Evolutionary conservation across 768 basidiomycete species (phyloP).

Genomic region (Suillus hirtellus): DNA sequence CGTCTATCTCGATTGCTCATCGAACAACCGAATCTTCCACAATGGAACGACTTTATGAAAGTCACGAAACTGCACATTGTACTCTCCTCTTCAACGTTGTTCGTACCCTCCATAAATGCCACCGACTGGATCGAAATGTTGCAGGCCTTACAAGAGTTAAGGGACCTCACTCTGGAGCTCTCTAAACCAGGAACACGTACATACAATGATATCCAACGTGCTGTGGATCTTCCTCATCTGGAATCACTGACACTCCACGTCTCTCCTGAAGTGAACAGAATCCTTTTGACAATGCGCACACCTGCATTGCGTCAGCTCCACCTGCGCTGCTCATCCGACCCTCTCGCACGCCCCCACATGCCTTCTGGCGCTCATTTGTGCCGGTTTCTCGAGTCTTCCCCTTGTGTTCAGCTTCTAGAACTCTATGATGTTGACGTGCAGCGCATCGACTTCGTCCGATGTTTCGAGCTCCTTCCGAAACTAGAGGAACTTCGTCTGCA

Average conservation of each 20-base stretch:
- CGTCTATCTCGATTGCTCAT: slow-evolving; percentile 36
- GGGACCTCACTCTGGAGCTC: slow-evolving; percentile 41
- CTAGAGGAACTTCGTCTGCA: slow-evolving; percentile 55
- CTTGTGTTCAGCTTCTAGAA: slow-evolving; percentile 44
- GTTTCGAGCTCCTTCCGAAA: slow-evolving; percentile 37
- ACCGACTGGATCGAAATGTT: slow-evolving; percentile 35
- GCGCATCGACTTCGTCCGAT: slow-evolving; percentile 36
- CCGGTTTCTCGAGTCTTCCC: slow-evolving; percentile 30
- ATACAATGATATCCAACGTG: slow-evolving; percentile 20
- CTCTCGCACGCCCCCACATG: slow-evolving; percentile 30
- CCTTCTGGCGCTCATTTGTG: slow-evolving; percentile 31
- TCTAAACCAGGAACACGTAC: slow-evolving; percentile 28
- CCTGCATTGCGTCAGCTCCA: slow-evolving; percentile 40
- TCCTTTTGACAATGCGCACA: slow-evolving; percentile 31
- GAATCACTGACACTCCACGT: slow-evolving; percentile 32
- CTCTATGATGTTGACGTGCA: slow-evolving; percentile 50
- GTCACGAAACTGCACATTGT: slow-evolving; percentile 38
- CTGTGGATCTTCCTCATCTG: slow-evolving; percentile 26
- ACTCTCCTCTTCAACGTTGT: slow-evolving; percentile 26
- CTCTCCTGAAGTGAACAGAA: slow-evolving; percentile 30
- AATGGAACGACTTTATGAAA: slow-evolving; percentile 33
- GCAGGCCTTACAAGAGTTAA: slow-evolving; percentile 41
- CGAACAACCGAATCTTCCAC: slow-evolving; percentile 37
- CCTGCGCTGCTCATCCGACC: slow-evolving; percentile 39
- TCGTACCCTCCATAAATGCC: slow-evolving; percentile 23